Evolutionary conservation across 2,329 filamentous ascomycete species (phyloP), one percentile per base, ranked within the genome.

Genomic region (Ceratocystis albifundus): DNA sequence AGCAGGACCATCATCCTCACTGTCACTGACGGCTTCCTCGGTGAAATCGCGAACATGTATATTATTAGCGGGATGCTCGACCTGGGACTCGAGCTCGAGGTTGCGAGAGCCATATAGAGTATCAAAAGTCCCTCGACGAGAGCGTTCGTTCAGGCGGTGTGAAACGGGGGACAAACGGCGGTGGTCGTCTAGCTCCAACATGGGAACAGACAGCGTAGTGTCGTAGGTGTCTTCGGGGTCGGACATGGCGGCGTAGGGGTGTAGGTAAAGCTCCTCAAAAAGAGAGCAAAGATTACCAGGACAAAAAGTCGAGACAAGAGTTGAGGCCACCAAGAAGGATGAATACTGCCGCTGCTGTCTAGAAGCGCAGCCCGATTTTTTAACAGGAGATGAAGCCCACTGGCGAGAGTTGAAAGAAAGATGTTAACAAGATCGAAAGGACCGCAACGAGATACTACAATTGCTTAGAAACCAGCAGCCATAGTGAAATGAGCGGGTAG

Each of bases 151-250:
- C 41, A 78, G 75, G 57, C 84, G 83, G 68, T 84, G 86, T 28
- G 85, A 76, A 46, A 85, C 82, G 28, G 80, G 76, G 3, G 80
- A 76, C 72, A 88, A 87, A 72, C 85, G 80, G 67, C 90, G 88
- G 77, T 96, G 92, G 74, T 96, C 91, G 74, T 96, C 90, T 61
- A 96, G 82, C 74, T 92, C 87, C 69, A 87, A 87, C 69, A 91
- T 84, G 15, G 88, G 88, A 66, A 87, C 86, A 76, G 87, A 90
- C 71, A 86, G 83, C 71, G 83, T 82, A 72, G 84, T 81, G 66
- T 82, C 76, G 62, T 74, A 79, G 70, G 75, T 78, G 72, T 87
- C 86, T 68, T 86, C 84, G 73, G 82, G 81, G 73, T 86, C 83
- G 68, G 84, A 82, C 91, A 95, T 84, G 73, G 78, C 78, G 82